Base-by-base conservation (phyloP, 2,329 filamentous ascomycete species). In the Emergomyces pasteurianus region DNA sequence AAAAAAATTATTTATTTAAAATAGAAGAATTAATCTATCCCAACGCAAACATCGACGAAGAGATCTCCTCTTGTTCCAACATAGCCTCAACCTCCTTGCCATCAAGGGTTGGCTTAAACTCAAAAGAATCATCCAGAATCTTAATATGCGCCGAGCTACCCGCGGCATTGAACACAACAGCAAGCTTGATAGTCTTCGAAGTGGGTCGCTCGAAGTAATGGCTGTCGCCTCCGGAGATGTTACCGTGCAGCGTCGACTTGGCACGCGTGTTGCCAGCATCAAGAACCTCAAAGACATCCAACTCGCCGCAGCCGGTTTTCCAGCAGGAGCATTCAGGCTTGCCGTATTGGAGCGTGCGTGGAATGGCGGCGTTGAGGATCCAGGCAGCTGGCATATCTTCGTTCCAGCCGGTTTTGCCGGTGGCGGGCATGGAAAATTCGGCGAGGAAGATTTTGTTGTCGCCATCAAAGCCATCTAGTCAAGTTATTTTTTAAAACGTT, bases 221-320 rank as follows among this genome's bases (percentile, higher is more conserved):
- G 36, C 83, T 85, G 70, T 85, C 83, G 58, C 87, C 87, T 40
- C 83, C 86, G 34, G 82, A 77, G 49, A 62, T 60, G 21, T 70
- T 71, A 63, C 80, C 76, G 74, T 91, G 88, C 67, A 90, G 78
- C 18, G 87, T 89, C 46, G 84, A 85, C 76, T 88, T 90, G 74
- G 83, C 82, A 68, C 83, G 83, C 50, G 76, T 79, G 70, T 86
- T 83, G 34, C 87, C 88, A 0, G 79, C 71, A 63, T 81, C 78
- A 47, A 92, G 82, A 28, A 89, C 80, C 75, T 92, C 89, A 68
- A 87, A 85, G 59, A 91, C 79, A 68, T 92, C 89, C 63, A 88
- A 83, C 75, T 92, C 89, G 67, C 87, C 88, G 70, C 88, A 91
- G 43, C 83, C 84, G 68, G 70, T 78, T 14, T 73, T 74, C 87